Evolutionary conservation across 164 flowering plant genomes (phyloP).

Genomic region (Stephania cephalantha): DNA sequence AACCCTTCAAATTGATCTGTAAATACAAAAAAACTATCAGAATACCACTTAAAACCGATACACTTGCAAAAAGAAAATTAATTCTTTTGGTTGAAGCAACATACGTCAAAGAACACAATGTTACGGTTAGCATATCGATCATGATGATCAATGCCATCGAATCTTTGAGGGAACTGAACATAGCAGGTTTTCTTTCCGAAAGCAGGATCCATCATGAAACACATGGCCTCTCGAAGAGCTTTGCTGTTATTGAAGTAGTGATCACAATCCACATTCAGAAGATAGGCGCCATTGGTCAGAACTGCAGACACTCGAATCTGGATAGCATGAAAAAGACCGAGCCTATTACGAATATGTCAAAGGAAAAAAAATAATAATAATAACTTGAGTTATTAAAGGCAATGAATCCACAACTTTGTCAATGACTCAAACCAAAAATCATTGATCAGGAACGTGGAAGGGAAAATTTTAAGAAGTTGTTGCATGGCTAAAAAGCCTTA

Average conservation of each 20-base stretch:
- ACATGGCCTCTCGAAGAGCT: constrained; percentile 97
- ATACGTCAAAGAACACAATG: constrained; percentile 93
- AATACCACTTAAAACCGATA: not conserved
- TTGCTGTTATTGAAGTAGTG: constrained; percentile 99
- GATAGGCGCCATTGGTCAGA: constrained; percentile 91
- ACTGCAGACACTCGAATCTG: constrained; percentile 99
- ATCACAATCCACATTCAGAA: constrained; percentile 97
- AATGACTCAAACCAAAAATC: not conserved
- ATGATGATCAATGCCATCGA: constrained; percentile 96
- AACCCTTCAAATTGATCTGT: constrained; percentile 95
- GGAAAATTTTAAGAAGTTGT: not conserved
- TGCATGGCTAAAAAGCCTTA: not conserved
- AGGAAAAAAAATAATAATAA: too few relatives aligned
- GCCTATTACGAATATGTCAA: not conserved
- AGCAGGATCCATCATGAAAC: constrained; percentile 97
- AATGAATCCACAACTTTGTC: too few relatives aligned
- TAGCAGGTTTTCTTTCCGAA: constrained; percentile 86
- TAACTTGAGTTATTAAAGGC: not conserved
- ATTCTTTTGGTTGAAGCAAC: constrained; percentile 6
- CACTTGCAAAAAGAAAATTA: not conserved
- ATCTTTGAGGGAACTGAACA: constrained; percentile 95
- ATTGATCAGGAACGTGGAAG: not conserved
- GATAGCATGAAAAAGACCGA: constrained; percentile 10
- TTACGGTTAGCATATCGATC: constrained; percentile 99
- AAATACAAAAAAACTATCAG: constrained; percentile 8